Evolutionary conservation across 805 yeast genomes (phyloP).

Genomic region (Lipomyces japonicus): DNA sequence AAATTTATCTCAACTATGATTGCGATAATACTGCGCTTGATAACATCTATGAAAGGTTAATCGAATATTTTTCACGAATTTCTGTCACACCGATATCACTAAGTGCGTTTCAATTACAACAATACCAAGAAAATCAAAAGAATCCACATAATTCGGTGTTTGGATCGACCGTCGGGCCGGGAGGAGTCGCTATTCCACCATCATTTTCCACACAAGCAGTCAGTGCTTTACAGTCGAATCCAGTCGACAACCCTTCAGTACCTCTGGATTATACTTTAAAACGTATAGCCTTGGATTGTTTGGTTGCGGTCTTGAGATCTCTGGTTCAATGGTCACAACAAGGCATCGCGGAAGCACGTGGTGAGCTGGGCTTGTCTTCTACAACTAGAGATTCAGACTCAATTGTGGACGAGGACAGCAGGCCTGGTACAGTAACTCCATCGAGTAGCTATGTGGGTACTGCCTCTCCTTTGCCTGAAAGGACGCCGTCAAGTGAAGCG

Average conservation of each 20-base stretch:
- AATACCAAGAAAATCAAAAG: constrained; percentile 45
- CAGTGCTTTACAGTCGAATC: constrained; percentile 9
- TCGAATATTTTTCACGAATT: constrained; percentile 69
- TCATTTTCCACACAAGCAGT: constrained; percentile 54
- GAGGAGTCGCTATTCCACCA: constrained; percentile 48
- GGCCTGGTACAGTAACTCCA: constrained; percentile 2
- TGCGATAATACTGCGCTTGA: constrained; percentile 75
- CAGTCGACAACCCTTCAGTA: constrained; percentile 32
- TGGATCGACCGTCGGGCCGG: constrained; percentile 8
- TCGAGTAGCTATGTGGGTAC: neutral
- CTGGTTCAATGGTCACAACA: constrained; percentile 84
- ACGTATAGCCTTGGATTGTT: constrained; percentile 71
- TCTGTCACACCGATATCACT: constrained; percentile 70
- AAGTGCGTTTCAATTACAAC: constrained; percentile 60
- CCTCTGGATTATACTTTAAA: constrained; percentile 84
- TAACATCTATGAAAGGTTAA: constrained; percentile 77
- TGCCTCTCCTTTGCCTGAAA: constrained; percentile 6
- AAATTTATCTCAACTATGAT: constrained; percentile 90
- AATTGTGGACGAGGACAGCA: constrained; percentile 9
- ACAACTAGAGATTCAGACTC: constrained; percentile 13
- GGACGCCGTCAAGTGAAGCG: neutral
- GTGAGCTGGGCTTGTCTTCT: neutral
- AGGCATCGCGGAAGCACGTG: constrained; percentile 35
- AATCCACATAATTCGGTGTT: constrained; percentile 8
- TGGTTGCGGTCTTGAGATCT: constrained; percentile 78